Evolutionary conservation across 129 eudicot species (phyloP), one percentile per base, ranked within the genome.

Genomic region (Flaveria robusta): DNA sequence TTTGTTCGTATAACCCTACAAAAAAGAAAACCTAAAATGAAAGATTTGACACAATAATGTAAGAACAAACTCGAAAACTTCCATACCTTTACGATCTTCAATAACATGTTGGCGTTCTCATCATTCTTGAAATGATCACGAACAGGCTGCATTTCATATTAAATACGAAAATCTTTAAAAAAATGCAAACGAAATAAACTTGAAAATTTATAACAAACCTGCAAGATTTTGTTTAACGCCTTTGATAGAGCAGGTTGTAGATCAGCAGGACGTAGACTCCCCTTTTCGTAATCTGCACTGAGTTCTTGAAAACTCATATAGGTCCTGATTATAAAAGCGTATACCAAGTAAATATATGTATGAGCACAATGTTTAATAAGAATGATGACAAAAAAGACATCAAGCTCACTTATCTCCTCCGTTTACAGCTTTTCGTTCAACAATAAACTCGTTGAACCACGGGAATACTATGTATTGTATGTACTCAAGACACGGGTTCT

Each of bases 401-500:
- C 16, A 43, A 45, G 80, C 93, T 81, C 55, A 86, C 94, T 82
- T 88, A 34, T 71, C 85, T 73, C 91, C 91, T n/a, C 89, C 87
- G 68, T 84, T 73, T 42, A 82, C 85, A 8, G 81, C 75, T 49
- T 78, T 79, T 34, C 91, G 76, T 49, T 84, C 89, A 49, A 88
- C 88, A 20, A 58, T 86, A 68, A 89, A 86, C 79, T 84, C 87
- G 15, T 79, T 76, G 47, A 84, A 82, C 89, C 91, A 84, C 54
- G 91, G 91, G 26, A 89, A 77, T 29, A 82, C 42, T 10, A 89
- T 66, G 87, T 89, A 86, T 49, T 89, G 76, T 47, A 86, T 34
- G 81, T 89, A 89, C 74, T 89, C 87, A 43, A 91, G 51, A 59
- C 95, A 91, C 18, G 92, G 97, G 65, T 91, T 91, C 45, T 82